Evolutionary conservation across 2,329 filamentous ascomycete genomes (phyloP).

Genomic region (Zymoseptoria pseudotritici): DNA sequence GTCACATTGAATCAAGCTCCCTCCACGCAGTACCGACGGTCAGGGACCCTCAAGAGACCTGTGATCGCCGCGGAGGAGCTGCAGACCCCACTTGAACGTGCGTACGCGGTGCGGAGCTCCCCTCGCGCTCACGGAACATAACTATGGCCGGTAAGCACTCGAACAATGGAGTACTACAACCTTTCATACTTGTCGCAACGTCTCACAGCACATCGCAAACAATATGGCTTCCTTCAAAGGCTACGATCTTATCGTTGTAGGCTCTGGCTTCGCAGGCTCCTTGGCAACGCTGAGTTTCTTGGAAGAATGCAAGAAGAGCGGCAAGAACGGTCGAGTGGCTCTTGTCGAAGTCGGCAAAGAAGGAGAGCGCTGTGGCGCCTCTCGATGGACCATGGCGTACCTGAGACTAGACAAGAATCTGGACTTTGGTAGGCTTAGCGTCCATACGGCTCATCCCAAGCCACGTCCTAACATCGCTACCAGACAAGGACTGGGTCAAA

Average conservation of each 20-base stretch:
- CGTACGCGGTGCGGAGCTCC: too few relatives aligned
- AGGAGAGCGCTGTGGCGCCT: slow-evolving; percentile 35
- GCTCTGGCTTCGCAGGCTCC: slow-evolving; percentile 35
- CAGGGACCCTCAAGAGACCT: too few relatives aligned
- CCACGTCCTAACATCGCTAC: neutral
- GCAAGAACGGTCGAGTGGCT: slow-evolving; percentile 33
- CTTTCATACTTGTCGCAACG: too few relatives aligned
- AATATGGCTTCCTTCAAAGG: slow-evolving; percentile 24
- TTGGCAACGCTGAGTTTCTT: slow-evolving; percentile 37
- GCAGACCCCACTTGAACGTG: too few relatives aligned
- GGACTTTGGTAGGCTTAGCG: slow-evolving; percentile 20
- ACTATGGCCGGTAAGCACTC: too few relatives aligned
- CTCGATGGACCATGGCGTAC: slow-evolving; percentile 38
- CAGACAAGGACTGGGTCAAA: slow-evolving; percentile 30
- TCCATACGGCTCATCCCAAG: neutral
- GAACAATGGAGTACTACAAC: too few relatives aligned
- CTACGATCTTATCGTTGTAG: slow-evolving; percentile 36
- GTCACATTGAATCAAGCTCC: too few relatives aligned
- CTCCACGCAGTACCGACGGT: too few relatives aligned
- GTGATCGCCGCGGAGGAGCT: too few relatives aligned
- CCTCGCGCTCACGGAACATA: too few relatives aligned
- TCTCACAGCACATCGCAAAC: neutral
- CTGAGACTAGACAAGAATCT: slow-evolving; percentile 35
- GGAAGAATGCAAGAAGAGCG: slow-evolving; percentile 31
- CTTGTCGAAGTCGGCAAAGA: slow-evolving; percentile 35